Evolutionary conservation across 2,329 filamentous ascomycete species (phyloP), one percentile per base, ranked within the genome.

Genomic region (Calonectria honghensis): DNA sequence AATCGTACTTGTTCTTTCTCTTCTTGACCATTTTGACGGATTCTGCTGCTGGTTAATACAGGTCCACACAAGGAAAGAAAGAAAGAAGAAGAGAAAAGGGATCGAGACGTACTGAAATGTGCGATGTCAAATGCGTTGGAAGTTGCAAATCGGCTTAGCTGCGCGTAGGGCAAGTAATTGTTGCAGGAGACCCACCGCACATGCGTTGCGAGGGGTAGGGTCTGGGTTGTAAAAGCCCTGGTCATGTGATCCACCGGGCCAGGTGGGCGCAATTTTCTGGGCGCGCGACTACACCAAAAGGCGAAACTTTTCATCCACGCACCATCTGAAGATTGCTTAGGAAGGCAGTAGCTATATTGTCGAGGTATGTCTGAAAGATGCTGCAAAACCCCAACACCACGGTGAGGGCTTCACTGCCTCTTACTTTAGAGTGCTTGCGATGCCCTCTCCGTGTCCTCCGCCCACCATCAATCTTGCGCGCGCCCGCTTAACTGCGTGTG

Each of bases 21-120:
- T 93, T 93, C 91, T 93, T 93, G 86, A 92, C 91, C 91, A 93
- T 93, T 82, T 88, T 93, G 87, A 84, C 90, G 88, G 89, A 91
- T 85, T 89, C 88, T 90, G 80, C 72, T 78, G 77, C 71, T 84
- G 76, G 73, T 81, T 81, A 82, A 80, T 78, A 82, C 83, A 84
- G 81, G 81, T 78, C 81, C 80, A 81, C 79, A 81, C 77, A 76
- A 69, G 51, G 68, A 78, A 78, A 68, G 72, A 77, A 79, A 70
- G 73, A 75, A 77, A 75, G 66, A 73, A 74, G 77, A 68, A 73
- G 68, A 69, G 73, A 73, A 74, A 76, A 70, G 73, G 74, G 69
- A 50, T 45, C 69, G 73, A 73, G 74, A 82, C 82, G 76, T 80
- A 83, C 83, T 83, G 73, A 79, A 80, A 80, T 81, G 78, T 82